Evolutionary conservation across 352 stramenopile genomes (phyloP).

Genomic region (Thalassiosira hispida): DNA sequence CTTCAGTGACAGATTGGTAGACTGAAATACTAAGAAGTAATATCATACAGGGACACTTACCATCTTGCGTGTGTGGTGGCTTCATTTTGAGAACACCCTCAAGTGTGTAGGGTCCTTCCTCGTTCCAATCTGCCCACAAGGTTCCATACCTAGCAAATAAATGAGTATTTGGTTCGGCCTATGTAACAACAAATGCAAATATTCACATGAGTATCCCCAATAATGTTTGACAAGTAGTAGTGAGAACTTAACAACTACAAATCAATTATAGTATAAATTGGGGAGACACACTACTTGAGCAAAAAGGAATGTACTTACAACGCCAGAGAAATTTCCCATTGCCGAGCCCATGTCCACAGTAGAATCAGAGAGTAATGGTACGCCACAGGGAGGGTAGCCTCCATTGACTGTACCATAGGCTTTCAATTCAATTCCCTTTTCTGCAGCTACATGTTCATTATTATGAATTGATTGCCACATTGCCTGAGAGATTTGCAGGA

Average conservation of each 20-base stretch:
- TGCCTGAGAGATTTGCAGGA: not conserved
- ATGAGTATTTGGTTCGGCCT: conserved; percentile 2
- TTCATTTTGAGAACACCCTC: conserved; percentile 9
- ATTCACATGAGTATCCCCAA: too few species aligned
- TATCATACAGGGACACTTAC: not conserved
- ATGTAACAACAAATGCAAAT: too few species aligned
- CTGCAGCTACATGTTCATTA: conserved; percentile 3
- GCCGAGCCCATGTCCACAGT: conserved; percentile 8
- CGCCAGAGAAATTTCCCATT: conserved; percentile 10
- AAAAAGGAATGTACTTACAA: too few species aligned
- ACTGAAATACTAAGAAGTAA: too few species aligned
- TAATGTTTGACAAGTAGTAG: too few species aligned
- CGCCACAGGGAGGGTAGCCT: conserved; percentile 10
- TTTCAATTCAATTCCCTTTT: conserved; percentile 16
- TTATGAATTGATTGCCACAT: conserved; percentile 3
- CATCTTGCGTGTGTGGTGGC: conserved; percentile 20
- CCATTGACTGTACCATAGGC: conserved; percentile 1
- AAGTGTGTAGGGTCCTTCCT: not conserved
- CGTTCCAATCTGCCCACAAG: conserved; percentile 3
- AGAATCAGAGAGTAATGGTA: conserved; percentile 3
- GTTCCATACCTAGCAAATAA: conserved; percentile 8
- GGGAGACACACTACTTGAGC: too few species aligned
- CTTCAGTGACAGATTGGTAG: too few species aligned
- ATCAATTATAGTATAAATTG: too few species aligned
- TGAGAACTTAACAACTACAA: too few species aligned